Percentiles rank a stretch among this genome's conserved stretches.
These are phyloP conservation scores for Fusarium chuoi DNA, from an alignment of 2,329 filamentous ascomycete species.

Conservation along the genomic window DNA sequence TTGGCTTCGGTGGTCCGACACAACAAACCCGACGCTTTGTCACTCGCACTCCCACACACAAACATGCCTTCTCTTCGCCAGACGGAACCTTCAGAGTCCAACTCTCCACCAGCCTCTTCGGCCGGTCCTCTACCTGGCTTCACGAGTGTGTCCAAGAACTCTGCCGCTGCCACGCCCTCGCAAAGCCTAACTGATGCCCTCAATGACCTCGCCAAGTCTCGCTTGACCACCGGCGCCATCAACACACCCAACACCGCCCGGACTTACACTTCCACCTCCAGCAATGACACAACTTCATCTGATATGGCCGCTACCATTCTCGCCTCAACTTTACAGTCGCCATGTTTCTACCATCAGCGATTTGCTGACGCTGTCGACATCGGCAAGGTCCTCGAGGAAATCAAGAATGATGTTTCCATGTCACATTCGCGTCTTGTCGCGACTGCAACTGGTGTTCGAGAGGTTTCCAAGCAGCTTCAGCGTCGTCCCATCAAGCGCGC, in stretches of 20 bases:
- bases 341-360: constrained; percentile 97
- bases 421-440: constrained; percentile 95
- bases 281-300: constrained; percentile 22
- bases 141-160: constrained; percentile 35
- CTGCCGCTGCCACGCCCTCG: constrained; percentile 57
- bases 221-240: constrained; percentile 44
- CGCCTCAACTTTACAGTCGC: constrained; percentile 75
- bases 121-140: constrained; percentile 11
- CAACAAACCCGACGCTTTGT: constrained; percentile 71
- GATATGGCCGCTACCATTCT: constrained; percentile 28
- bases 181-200: constrained; percentile 73
- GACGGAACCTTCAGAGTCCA: constrained; percentile 50
- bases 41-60: constrained; percentile 52
- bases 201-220: constrained; percentile 61
- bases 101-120: constrained; percentile 5
- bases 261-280: constrained; percentile 25
- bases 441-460: constrained; percentile 92
- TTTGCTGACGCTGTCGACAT: constrained; percentile 98
- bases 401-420: constrained; percentile 87
- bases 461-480: constrained; percentile 95
- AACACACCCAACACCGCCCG: constrained; percentile 39
- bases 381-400: constrained; percentile 93
- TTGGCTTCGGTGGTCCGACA: constrained; percentile 73
- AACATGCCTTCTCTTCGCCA: constrained; percentile 64
- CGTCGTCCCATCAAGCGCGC: constrained; percentile 90